Evolutionary conservation across 306 rosid species (phyloP).

Genomic region (Pterocarpus macrocarpus): DNA sequence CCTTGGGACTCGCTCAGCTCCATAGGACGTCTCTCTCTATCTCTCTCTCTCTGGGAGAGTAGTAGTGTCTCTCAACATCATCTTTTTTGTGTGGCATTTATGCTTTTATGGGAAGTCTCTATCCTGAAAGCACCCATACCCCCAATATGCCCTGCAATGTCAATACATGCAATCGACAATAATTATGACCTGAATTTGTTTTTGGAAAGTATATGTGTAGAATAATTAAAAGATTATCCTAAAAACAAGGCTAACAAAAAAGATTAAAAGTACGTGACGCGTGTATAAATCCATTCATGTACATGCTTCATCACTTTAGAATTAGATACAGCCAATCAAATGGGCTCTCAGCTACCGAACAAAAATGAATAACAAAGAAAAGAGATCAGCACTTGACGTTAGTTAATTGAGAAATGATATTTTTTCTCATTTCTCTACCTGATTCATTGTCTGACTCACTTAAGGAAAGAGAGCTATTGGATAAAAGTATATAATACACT

Average conservation of each 20-base stretch:
- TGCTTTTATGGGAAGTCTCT: slow-evolving; percentile 51
- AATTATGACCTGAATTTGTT: slow-evolving; percentile 15
- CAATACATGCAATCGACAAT: slow-evolving; percentile 12
- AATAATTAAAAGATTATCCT: slow-evolving; percentile 4
- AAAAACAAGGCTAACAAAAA: background rate
- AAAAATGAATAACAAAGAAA: no score
- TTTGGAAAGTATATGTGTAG: background rate
- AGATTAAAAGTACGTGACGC: slow-evolving; percentile 32
- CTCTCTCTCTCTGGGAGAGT: background rate
- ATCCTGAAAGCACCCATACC: slow-evolving; percentile 46
- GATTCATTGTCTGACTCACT: no score
- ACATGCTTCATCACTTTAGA: slow-evolving; percentile 42
- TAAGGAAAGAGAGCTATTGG: no score
- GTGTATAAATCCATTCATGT: slow-evolving; percentile 45
- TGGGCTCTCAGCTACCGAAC: background rate
- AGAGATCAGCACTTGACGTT: no score
- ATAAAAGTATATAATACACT: no score
- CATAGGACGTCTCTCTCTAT: background rate
- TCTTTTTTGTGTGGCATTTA: slow-evolving; percentile 47
- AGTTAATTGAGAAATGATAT: no score
- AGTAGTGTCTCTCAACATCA: slow-evolving; percentile 45
- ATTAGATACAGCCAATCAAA: slow-evolving; percentile 9
- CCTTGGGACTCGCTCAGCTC: slow-evolving; percentile 41
- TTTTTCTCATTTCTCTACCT: no score
- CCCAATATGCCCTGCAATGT: slow-evolving; percentile 46